phyloP scores from a whole-genome alignment of 208 protist species.

The Trypanosoma mega region DNA sequence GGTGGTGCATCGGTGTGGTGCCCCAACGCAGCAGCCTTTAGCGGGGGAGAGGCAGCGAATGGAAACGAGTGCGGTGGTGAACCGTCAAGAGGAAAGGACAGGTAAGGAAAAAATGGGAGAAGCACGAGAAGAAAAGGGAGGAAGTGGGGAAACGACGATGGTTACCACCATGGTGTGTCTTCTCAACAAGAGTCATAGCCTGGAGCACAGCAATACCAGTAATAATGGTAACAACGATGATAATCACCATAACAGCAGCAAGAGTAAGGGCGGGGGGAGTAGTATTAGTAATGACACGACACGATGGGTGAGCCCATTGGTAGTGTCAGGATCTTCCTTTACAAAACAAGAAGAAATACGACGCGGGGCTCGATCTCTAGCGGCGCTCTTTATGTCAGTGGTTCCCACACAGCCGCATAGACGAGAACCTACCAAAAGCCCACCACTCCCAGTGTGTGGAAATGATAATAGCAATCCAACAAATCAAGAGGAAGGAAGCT shows the following conservation, averaged over 20 bases:
- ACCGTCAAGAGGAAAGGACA: not conserved
- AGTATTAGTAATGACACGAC: no score
- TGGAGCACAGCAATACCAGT: no score
- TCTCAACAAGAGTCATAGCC: no score
- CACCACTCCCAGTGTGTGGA: not conserved
- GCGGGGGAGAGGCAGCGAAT: not conserved
- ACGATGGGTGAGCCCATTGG: no score
- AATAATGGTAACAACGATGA: no score
- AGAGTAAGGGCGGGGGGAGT: no score
- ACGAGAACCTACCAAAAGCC: not conserved
- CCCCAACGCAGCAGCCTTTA: constrained; percentile 8
- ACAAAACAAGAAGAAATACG: not conserved
- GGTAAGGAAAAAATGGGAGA: no score
- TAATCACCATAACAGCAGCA: no score
- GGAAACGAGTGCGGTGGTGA: not conserved
- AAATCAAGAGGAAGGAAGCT: not conserved
- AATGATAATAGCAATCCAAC: not conserved
- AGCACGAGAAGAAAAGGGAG: not conserved
- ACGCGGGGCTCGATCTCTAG: constrained; percentile 1
- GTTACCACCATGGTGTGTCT: no score
- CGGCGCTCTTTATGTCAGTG: constrained; percentile 2
- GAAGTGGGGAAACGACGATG: no score
- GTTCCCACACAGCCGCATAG: not conserved
- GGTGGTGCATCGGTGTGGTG: not conserved
- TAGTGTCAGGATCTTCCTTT: no score